Percentiles rank a stretch among this genome's conserved stretches.
phyloP scores from a whole-genome alignment of 805 yeast species.

The Teunomyces panamensis region DNA sequence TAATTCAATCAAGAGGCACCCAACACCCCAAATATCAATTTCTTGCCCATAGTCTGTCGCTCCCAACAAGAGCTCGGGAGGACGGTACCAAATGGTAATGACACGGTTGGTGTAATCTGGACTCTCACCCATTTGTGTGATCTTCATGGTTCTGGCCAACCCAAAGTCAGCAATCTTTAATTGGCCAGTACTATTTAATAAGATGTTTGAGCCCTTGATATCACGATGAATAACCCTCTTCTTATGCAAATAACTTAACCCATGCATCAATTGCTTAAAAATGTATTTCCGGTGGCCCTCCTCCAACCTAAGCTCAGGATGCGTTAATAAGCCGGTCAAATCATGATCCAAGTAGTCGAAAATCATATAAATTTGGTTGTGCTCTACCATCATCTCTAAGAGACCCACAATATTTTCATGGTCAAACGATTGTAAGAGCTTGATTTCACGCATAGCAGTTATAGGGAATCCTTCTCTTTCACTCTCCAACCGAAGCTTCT shows the following conservation, averaged over 20 bases:
- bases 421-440: conserved; percentile 74
- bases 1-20: conserved; percentile 83
- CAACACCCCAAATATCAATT: conserved; percentile 96
- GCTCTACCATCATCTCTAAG: conserved; percentile 86
- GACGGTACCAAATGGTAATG: conserved; percentile 95
- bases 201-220: conserved; percentile 76
- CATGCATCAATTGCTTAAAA: conserved; percentile 63
- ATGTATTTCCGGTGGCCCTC: conserved; percentile 66
- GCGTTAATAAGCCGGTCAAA: conserved; percentile 80
- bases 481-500: conserved; percentile 74
- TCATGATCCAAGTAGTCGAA: conserved; percentile 95
- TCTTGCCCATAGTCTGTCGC: conserved; percentile 87
- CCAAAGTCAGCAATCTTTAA: conserved; percentile 82
- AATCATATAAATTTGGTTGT: conserved; percentile 75
- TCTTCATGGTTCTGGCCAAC: conserved; percentile 71
- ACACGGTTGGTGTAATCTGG: conserved; percentile 93
- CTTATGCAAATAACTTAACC: conserved; percentile 66
- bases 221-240: conserved; percentile 74
- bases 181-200: conserved; percentile 59
- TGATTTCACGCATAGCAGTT: conserved; percentile 90
- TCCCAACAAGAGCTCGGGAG: conserved; percentile 90
- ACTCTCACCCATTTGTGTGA: conserved; percentile 43
- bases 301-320: conserved; percentile 60
- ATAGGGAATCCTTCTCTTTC: conserved; percentile 96
- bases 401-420: conserved; percentile 82